These are phyloP conservation scores for Hypoxylon sp. DNA, from an alignment of 2,329 filamentous ascomycete species.

Conservation along the genomic window DNA sequence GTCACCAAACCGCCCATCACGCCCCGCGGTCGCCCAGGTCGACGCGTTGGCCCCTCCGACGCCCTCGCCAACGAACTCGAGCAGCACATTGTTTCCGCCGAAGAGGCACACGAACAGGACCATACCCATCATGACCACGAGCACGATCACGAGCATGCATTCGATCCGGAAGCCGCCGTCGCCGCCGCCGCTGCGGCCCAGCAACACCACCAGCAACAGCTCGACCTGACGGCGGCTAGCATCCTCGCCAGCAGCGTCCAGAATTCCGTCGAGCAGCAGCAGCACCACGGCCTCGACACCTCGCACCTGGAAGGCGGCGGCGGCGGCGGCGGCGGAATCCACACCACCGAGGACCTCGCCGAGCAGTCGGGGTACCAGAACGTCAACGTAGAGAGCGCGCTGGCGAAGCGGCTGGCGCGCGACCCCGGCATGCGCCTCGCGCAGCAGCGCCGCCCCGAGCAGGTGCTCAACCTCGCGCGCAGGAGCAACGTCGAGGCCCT, in stretches of 20 bases:
- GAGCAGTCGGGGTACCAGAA: constrained; percentile 59
- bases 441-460: constrained; percentile 65
- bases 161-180: constrained; percentile 48
- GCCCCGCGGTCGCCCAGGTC: constrained; percentile 48
- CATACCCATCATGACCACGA: constrained; percentile 35
- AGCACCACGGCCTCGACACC: constrained; percentile 48
- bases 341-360: constrained; percentile 62
- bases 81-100: constrained; percentile 41
- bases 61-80: constrained; percentile 51
- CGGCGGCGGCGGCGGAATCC: constrained; percentile 34
- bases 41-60: constrained; percentile 47
- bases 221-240: constrained; percentile 49
- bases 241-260: constrained; percentile 51
- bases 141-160: constrained; percentile 43
- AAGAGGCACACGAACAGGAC: constrained; percentile 22
- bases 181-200: constrained; percentile 52
- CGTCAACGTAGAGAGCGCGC: constrained; percentile 64
- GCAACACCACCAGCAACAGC: constrained; percentile 48
- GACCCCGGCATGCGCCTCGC: constrained; percentile 63
- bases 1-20: constrained; percentile 56
- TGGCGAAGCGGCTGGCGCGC: constrained; percentile 65
- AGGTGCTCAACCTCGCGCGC: constrained; percentile 66
- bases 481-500: constrained; percentile 71
- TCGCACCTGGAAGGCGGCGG: constrained; percentile 38
- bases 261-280: constrained; percentile 49